Evolutionary conservation across 192 early-diverging fungal species (phyloP).

Genomic region (Coemansia biformis): DNA sequence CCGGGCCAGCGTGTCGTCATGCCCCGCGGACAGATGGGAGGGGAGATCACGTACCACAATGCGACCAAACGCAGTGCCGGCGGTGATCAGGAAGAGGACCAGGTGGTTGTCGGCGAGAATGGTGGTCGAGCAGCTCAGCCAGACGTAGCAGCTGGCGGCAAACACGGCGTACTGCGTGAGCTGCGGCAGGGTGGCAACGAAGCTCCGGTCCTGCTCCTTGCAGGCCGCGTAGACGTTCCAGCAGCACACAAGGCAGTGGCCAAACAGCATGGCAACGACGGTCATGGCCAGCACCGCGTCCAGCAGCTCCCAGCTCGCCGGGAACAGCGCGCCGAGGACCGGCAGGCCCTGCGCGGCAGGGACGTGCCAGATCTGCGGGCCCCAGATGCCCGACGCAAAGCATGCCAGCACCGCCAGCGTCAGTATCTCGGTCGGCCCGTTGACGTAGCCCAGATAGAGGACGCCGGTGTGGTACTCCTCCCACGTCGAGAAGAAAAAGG

Average conservation of each 20-base stretch:
- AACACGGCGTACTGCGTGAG: conserved; percentile 62
- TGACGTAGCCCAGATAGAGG: conserved; percentile 76
- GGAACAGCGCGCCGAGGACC: conserved; percentile 36
- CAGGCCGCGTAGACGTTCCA: conserved; percentile 47
- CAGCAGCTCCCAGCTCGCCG: conserved; percentile 35
- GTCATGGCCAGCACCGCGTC: conserved; percentile 36
- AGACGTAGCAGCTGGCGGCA: conserved; percentile 58
- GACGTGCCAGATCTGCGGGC: conserved; percentile 48
- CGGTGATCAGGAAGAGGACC: conserved; percentile 66
- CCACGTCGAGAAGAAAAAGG: conserved; percentile 85
- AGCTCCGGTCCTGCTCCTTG: conserved; percentile 58
- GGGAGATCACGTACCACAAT: conserved; percentile 68
- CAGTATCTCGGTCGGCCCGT: conserved; percentile 83
- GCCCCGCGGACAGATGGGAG: no score
- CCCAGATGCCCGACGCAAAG: conserved; percentile 64
- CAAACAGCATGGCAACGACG: conserved; percentile 29
- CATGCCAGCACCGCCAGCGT: conserved; percentile 63
- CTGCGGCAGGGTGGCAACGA: conserved; percentile 57
- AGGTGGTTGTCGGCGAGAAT: conserved; percentile 65
- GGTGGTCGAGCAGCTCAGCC: conserved; percentile 68
- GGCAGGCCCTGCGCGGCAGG: conserved; percentile 37
- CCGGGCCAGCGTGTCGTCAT: no score
- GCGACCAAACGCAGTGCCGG: conserved; percentile 79
- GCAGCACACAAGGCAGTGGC: conserved; percentile 43
- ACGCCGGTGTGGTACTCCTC: conserved; percentile 87